Evolutionary conservation across 148 eudicot genomes (phyloP), one percentile per base, ranked within the genome.

Genomic region (Silene latifolia): DNA sequence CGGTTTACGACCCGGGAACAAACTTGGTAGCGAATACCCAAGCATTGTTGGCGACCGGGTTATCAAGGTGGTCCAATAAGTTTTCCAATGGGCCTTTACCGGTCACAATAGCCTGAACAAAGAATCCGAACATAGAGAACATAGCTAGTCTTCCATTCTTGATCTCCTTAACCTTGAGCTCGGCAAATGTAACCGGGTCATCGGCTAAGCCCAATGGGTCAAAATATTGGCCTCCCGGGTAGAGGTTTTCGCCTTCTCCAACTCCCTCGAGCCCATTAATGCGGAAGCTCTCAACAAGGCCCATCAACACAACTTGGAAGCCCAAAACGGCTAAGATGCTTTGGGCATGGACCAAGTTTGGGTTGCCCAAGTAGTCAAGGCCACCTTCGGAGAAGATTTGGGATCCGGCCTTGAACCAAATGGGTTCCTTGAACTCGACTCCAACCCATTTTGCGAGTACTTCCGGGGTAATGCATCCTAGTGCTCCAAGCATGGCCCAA

Each of bases 41-140:
- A n/a, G 97, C 97, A 73, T 91, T 91, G 89, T 91, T 91, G 24
- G 93, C 97, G 73, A 89, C 97, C 27, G 97, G 93, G 86, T 85
- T 84, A 66, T 90, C 96, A 25, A 90, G 90, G 76, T 92, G 97
- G 76, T 92, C 97, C 83, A 92, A 75, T 24, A 92, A 80, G 79
- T 92, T 92, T 86, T 91, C 92, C 61, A 91, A 81, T 1, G 97
- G 97, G 10, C 97, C 97, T 72, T 91, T 89, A 18, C 93, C 89
- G 3, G 97, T 91, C 6, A 91, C 93, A 58, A 91, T 91, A 24
- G 97, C 97, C 75, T 91, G 97, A 15, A 91, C 91, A 74, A 89
- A 91, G 88, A 91, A 91, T 0, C 97, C 97, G 65, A 89, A 91
- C 97, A 91, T 89, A 1, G 97, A 91, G 83, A 91, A 91, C 93